Evolutionary conservation across 2,329 filamentous ascomycete genomes (phyloP).

Genomic region (Cercospora sp.): DNA sequence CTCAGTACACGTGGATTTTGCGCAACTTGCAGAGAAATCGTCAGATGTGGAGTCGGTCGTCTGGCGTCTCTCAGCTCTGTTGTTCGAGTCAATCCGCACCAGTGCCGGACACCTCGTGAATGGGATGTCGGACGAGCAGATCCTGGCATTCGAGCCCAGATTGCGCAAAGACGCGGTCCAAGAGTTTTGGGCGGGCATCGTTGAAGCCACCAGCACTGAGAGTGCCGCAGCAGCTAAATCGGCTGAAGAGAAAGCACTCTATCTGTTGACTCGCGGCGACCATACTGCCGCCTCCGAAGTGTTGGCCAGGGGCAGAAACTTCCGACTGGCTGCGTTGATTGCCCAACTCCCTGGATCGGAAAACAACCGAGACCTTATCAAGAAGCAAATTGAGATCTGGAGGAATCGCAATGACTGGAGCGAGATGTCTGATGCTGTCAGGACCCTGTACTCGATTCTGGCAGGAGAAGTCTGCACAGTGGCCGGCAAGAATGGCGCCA

Average conservation of each 20-base stretch:
- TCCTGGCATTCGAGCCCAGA: constrained; percentile 42
- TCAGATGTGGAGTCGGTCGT: constrained; percentile 65
- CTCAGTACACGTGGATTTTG: constrained; percentile 49
- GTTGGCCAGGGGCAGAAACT: constrained; percentile 73
- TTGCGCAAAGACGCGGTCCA: constrained; percentile 63
- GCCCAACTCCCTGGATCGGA: constrained; percentile 76
- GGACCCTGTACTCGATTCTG: constrained; percentile 85
- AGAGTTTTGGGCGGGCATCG: constrained; percentile 59
- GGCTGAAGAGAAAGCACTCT: constrained; percentile 79
- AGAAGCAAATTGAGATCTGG: constrained; percentile 81
- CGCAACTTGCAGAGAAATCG: constrained; percentile 47
- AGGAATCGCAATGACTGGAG: constrained; percentile 77
- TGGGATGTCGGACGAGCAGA: constrained; percentile 47
- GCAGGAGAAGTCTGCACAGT: constrained; percentile 84
- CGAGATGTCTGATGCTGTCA: constrained; percentile 80
- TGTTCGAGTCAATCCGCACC: constrained; percentile 69
- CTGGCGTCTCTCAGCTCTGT: constrained; percentile 82
- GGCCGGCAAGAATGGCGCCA: constrained; percentile 71
- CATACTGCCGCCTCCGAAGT: constrained; percentile 79
- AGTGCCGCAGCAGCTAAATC: constrained; percentile 60
- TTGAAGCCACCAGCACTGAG: constrained; percentile 42
- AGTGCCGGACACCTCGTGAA: constrained; percentile 29
- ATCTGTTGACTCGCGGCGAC: constrained; percentile 74
- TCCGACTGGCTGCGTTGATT: constrained; percentile 80
- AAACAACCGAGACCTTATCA: constrained; percentile 70